Conservation (phyloP, 1,284 basidiomycete genomes). For the Xerocomus subilludens region DNA sequence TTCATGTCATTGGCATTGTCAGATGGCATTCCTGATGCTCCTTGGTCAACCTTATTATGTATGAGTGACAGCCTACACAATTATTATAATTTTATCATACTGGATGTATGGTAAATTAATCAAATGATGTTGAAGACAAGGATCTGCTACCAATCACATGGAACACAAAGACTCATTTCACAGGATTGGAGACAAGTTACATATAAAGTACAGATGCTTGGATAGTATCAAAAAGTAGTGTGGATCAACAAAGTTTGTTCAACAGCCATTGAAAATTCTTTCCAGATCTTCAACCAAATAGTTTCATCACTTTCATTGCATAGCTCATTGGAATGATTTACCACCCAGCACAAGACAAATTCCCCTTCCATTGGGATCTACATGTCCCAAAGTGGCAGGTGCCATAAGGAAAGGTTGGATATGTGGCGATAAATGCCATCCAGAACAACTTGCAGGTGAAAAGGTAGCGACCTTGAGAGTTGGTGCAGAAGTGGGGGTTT, state of each 20-base stretch:
- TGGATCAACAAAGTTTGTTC: background rate
- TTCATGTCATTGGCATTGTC: background rate
- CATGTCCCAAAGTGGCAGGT: conserved; percentile 1
- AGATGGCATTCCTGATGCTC: background rate
- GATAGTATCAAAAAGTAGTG: too few species aligned
- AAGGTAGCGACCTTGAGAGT: background rate
- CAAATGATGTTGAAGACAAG: too few species aligned
- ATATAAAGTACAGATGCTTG: too few species aligned
- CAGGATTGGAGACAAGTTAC: too few species aligned
- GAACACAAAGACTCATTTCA: too few species aligned
- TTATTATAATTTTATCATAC: too few species aligned
- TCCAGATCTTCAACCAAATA: background rate
- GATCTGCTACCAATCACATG: too few species aligned
- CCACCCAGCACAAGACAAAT: conserved; percentile 10
- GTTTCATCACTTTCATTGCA: background rate
- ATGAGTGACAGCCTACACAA: too few species aligned
- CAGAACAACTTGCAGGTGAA: conserved; percentile 3
- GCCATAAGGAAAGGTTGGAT: background rate
- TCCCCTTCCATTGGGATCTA: conserved; percentile 2
- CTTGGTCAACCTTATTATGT: too few species aligned
- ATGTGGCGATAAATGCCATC: conserved; percentile 16
- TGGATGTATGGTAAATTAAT: too few species aligned
- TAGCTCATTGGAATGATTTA: background rate
- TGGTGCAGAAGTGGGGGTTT: background rate
- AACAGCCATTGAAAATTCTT: background rate